These are phyloP conservation scores for Agrocybe praecox DNA, from an alignment of 768 basidiomycete species.

Conservation along the genomic window DNA sequence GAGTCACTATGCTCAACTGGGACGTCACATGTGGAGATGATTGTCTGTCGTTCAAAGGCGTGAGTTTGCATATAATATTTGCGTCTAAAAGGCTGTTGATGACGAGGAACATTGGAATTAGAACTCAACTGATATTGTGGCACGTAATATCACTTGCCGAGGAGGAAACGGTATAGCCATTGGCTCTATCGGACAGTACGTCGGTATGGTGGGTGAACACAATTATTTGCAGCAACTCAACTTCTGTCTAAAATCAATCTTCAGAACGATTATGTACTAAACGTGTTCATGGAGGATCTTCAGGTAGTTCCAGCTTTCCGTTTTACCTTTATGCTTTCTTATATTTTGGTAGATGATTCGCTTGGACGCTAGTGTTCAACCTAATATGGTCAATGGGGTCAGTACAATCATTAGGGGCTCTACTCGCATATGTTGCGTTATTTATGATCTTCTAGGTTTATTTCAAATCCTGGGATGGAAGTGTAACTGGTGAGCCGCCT, in stretches of 20 bases:
- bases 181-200: conserved; percentile 61
- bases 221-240: not conserved
- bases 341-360: conserved; percentile 41
- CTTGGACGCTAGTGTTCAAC: conserved; percentile 49
- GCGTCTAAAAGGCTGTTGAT: not conserved
- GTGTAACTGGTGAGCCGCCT: conserved; percentile 52
- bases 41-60: conserved; percentile 66
- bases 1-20: conserved; percentile 53
- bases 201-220: conserved; percentile 40
- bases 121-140: conserved; percentile 58
- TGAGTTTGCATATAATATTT: conserved; percentile 24
- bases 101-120: conserved; percentile 12
- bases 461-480: conserved; percentile 58
- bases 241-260: not conserved
- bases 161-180: conserved; percentile 66
- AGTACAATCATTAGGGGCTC: conserved; percentile 4
- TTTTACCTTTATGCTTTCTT: not conserved
- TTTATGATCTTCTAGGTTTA: conserved; percentile 40
- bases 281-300: conserved; percentile 49
- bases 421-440: not conserved
- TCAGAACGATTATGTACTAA: conserved; percentile 55
- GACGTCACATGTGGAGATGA: conserved; percentile 68
- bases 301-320: not conserved
- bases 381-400: conserved; percentile 58
- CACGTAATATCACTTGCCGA: conserved; percentile 50